These are phyloP conservation scores for Ustilago bromivora DNA, from an alignment of 1,284 basidiomycete species.

Conservation along the genomic window DNA sequence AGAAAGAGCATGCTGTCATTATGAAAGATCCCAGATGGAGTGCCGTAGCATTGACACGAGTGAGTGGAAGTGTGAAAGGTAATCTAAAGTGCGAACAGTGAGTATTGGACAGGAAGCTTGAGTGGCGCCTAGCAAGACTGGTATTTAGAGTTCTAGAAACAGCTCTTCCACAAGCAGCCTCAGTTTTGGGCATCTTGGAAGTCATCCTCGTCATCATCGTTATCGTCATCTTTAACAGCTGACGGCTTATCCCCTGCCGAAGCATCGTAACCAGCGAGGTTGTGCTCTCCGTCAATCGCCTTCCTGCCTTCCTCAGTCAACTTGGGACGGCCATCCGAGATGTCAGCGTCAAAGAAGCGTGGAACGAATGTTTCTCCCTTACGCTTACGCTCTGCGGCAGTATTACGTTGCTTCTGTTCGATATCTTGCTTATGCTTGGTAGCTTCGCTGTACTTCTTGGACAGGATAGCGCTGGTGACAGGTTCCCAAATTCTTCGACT, in stretches of 20 bases:
- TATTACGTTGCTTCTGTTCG: conserved; percentile 63
- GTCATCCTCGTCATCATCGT: conserved; percentile 43
- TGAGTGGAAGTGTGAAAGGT: neutral
- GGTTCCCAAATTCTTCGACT: conserved; percentile 88
- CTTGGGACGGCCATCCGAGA: conserved; percentile 79
- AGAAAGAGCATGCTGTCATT: conserved; percentile 24
- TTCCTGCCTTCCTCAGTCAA: conserved; percentile 74
- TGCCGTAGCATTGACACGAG: neutral
- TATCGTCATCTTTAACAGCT: conserved; percentile 4
- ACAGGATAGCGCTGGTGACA: conserved; percentile 77
- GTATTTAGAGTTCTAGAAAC: neutral
- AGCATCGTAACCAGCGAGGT: conserved; percentile 44
- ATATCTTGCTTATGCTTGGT: conserved; percentile 65
- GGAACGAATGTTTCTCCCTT: conserved; percentile 74
- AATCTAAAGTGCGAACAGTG: conserved; percentile 1
- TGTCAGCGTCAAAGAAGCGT: conserved; percentile 80
- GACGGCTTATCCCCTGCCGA: neutral
- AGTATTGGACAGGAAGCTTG: neutral
- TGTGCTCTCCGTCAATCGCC: conserved; percentile 68
- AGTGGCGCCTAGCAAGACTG: neutral
- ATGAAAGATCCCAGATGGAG: conserved; percentile 1
- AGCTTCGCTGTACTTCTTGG: conserved; percentile 79
- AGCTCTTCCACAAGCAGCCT: neutral
- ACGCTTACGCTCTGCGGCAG: conserved; percentile 58
- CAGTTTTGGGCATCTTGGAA: conserved; percentile 49